Base-by-base conservation (phyloP, 768 basidiomycete species). In the Sutorius australiensis region DNA sequence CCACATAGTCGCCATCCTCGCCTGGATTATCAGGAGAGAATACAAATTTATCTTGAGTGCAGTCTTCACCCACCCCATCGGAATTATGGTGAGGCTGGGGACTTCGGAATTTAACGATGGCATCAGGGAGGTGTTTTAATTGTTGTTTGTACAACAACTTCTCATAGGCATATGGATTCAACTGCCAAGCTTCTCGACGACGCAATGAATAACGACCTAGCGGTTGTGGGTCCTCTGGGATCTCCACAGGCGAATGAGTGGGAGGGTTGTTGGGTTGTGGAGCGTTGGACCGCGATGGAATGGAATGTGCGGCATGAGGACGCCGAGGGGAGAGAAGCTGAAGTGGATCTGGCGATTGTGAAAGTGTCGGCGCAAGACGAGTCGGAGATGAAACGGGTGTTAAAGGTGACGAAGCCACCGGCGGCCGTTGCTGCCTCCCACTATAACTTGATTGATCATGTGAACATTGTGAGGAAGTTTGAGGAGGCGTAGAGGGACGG, bases 141-240 rank as follows among this genome's bases (percentile, higher is more conserved):
- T 77, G 74, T 13, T 67, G 65, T 50, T 80, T 76, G 63, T 89
- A 89, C 34, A 67, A 37, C 11, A 71, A 38, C 47, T 78, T 71
- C 53, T 89, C 87, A 32, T 76, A 75, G 11, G 73, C 75, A 59
- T 84, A 90, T 1, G 88, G 88, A 12, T 79, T 75, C 14, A 82
- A 54, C 61, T 90, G 88, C 17, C 76, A 72, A 34, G 75, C 66
- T 31, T 77, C 70, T 19, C 88, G 79, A 42, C 63, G 60, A 33
- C 87, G 82, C 34, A 89, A 70, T 1, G 79, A 69, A 63, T 87
- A 86, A 31, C 83, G 73, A 27, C 59, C 50, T 28, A 57, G 43
- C 14, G 54, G 60, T 3, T 53, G 55, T 27, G 54, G 48, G 51
- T 61, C 64, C n/a, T 51, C 57, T 9, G 62, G 54, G 12, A 65